A percentile compares a stretch with the other conserved stretches of the same genome.
phyloP scores from a whole-genome alignment of 495 filamentous ascomycete genomes.

The Immersiella caudata region DNA sequence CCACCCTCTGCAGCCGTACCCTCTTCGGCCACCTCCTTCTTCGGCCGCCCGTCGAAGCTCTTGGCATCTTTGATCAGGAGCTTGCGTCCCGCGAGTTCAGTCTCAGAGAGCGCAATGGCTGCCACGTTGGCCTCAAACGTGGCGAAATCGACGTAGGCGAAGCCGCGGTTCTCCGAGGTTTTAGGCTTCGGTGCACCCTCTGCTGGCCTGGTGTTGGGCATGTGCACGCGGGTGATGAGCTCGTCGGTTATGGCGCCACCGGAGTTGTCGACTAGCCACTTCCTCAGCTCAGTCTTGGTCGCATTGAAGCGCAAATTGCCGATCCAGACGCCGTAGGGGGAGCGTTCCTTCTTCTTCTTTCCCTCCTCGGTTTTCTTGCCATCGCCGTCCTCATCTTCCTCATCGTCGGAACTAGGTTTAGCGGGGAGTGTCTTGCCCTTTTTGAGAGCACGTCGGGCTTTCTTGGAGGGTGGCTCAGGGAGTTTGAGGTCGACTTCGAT shows the following conservation, averaged over 20 bases:
- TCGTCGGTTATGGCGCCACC: constrained; percentile 65
- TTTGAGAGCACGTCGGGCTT: constrained; percentile 77
- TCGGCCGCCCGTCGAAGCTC: constrained; percentile 76
- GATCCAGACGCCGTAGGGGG: constrained; percentile 88
- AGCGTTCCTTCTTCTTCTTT: constrained; percentile 61
- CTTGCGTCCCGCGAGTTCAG: constrained; percentile 69
- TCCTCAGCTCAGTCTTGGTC: constrained; percentile 69
- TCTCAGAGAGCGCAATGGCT: constrained; percentile 79
- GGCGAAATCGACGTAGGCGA: constrained; percentile 93
- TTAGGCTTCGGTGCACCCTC: constrained; percentile 28
- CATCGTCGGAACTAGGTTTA: constrained; percentile 47
- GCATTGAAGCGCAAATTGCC: constrained; percentile 87
- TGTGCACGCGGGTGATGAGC: constrained; percentile 78
- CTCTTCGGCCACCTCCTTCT: constrained; percentile 43
- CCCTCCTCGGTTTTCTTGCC: constrained; percentile 33
- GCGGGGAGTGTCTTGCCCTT: constrained; percentile 62
- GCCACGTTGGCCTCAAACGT: constrained; percentile 65
- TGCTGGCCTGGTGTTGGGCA: constrained; percentile 59
- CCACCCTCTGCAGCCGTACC: constrained; percentile 29
- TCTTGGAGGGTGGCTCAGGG: constrained; percentile 93
- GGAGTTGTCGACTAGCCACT: constrained; percentile 71
- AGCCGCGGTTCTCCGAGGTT: constrained; percentile 69
- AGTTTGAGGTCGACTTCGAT: constrained; percentile 86
- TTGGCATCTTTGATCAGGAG: constrained; percentile 91
- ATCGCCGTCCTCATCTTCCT: constrained; percentile 44